Percentiles rank a stretch among this genome's conserved stretches.
Conservation (phyloP, 495 filamentous ascomycete species). For the Clavariopsis aquatica region DNA sequence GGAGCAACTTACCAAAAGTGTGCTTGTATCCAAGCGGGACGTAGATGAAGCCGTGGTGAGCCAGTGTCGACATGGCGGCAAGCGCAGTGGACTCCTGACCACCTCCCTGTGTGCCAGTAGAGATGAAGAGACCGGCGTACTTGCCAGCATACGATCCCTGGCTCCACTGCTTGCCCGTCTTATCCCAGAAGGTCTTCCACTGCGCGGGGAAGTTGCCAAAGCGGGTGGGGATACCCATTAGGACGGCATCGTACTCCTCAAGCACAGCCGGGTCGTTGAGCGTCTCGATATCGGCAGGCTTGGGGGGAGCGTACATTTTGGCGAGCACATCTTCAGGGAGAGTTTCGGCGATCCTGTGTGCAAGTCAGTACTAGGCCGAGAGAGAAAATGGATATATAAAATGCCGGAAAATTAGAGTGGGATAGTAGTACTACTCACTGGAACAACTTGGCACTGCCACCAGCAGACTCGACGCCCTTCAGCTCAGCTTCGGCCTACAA, state of each 20-base stretch:
- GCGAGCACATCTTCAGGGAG: slow-evolving; percentile 76
- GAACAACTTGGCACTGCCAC: slow-evolving; percentile 75
- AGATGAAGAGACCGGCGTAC: slow-evolving; percentile 89
- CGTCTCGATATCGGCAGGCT: slow-evolving; percentile 65
- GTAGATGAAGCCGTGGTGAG: slow-evolving; percentile 94
- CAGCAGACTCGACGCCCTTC: slow-evolving; percentile 84
- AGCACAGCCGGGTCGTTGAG: slow-evolving; percentile 64
- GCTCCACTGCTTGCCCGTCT: slow-evolving; percentile 65
- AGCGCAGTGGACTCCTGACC: slow-evolving; percentile 90
- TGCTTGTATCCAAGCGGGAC: slow-evolving; percentile 92
- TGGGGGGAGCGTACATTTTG: slow-evolving; percentile 87
- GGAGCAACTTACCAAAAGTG: slow-evolving; percentile 60
- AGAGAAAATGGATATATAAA: neutral
- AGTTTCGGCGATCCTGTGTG: slow-evolving; percentile 71
- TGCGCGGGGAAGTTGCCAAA: slow-evolving; percentile 98
- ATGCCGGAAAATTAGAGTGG: neutral
- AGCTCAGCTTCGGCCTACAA: slow-evolving; percentile 83
- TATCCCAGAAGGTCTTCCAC: slow-evolving; percentile 91
- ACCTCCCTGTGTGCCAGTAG: slow-evolving; percentile 77
- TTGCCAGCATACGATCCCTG: slow-evolving; percentile 81
- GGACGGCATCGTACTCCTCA: slow-evolving; percentile 82
- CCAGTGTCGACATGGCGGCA: slow-evolving; percentile 79
- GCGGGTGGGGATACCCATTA: slow-evolving; percentile 95
- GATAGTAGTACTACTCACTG: slow-evolving; percentile 59
- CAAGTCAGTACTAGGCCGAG: neutral